Base-by-base conservation (phyloP, 768 basidiomycete genomes). In the Lyophyllum semitale region DNA sequence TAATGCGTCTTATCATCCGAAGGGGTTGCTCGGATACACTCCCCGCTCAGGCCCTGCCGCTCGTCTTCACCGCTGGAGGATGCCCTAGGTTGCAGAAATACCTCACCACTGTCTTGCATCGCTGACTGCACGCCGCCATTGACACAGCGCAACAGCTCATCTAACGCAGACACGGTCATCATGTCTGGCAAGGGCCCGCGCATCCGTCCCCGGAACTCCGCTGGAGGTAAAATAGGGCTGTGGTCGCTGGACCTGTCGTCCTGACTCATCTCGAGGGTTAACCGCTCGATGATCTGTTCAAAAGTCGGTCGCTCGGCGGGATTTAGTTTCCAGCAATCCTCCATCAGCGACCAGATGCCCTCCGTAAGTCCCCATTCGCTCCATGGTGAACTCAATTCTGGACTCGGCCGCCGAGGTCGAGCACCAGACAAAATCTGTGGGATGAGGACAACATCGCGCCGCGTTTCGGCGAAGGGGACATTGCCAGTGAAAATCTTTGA, bases 401-500 rank as follows among this genome's bases (percentile, higher is more conserved):
- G 33, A 35, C 33, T 8, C 17, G 33, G 52, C 35, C 9, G 26
- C 12, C 15, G 11, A 18, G 52, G 52, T 4, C 52, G 43, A 1
- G 1, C 1, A 26, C 52, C 52, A 47, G 3, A 8, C 4, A 37
- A 25, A 7, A 53, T 22, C 17, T 53, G 23, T 3, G 15, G 20
- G 3, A 53, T 47, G 7, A 53, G 43, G 6, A 35, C 37, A 15
- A 18, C 6, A n/a, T 53, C 52, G 35, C 44, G 52, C 15, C 30
- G 29, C 11, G 46, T 22, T 7, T 23, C 15, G 37, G 22, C 6
- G 18, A 53, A 53, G 4, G 52, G 52, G 23, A 53, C 35, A 13
- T 47, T 29, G 12, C 52, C 52, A 6, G 26, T 29, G 12, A 40
- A 53, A 12, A 53, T 46, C 52, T 53, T 32, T 20, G 18, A 35